Percentiles rank a stretch among this genome's conserved stretches.
Evolutionary conservation across 2,329 filamentous ascomycete species (phyloP).

Genomic region (Chaetomiaceae sp.): DNA sequence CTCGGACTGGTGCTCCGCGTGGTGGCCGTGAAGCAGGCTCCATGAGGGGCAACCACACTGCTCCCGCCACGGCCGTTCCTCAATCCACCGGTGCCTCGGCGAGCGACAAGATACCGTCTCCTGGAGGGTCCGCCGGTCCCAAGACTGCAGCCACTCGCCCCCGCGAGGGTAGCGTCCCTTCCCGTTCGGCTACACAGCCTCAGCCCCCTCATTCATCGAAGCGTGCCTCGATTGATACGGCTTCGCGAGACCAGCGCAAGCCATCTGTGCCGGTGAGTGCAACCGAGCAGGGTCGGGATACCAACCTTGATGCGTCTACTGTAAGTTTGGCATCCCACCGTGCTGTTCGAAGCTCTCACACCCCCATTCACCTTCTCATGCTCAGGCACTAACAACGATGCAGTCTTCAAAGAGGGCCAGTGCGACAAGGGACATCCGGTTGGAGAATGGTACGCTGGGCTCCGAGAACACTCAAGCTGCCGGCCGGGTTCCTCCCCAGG

Average conservation of each 20-base stretch:
- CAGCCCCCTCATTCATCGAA: constrained; percentile 38
- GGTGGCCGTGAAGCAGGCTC: constrained; percentile 37
- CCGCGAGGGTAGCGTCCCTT: constrained; percentile 36
- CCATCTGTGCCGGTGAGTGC: constrained; percentile 29
- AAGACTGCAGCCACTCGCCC: constrained; percentile 33
- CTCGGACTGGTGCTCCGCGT: constrained; percentile 44
- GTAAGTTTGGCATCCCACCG: constrained; percentile 35
- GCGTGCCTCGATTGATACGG: constrained; percentile 41
- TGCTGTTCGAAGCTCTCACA: neutral
- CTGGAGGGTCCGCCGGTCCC: constrained; percentile 26
- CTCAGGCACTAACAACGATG: constrained; percentile 6
- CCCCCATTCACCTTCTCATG: neutral
- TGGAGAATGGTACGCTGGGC: constrained; percentile 18
- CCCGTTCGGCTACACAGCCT: constrained; percentile 35
- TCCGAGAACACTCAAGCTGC: constrained; percentile 14
- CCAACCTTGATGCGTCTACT: constrained; percentile 29
- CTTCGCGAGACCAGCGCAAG: constrained; percentile 46
- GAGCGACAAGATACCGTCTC: constrained; percentile 36
- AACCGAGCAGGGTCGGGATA: constrained; percentile 41
- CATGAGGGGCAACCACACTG: constrained; percentile 29
- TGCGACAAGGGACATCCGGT: constrained; percentile 22
- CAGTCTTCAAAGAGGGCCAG: constrained; percentile 24
- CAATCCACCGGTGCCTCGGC: constrained; percentile 18
- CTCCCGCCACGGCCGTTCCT: constrained; percentile 12
- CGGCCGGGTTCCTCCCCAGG: constrained; percentile 15